These are phyloP conservation scores for Pseudopithomyces maydicus DNA, from an alignment of 2,329 filamentous ascomycete species.

Conservation along the genomic window DNA sequence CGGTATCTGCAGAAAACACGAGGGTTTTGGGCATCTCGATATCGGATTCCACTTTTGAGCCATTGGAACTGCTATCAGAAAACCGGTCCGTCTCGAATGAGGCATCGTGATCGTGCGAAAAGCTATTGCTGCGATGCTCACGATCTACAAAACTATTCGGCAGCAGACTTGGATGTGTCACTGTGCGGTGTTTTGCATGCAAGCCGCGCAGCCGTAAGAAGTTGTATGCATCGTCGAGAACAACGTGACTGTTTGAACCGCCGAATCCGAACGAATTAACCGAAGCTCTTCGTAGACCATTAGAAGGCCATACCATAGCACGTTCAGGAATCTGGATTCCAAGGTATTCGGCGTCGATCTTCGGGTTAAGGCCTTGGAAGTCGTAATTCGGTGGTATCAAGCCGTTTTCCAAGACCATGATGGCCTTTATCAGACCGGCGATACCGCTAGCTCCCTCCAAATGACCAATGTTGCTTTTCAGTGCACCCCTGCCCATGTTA, in stretches of 20 bases:
- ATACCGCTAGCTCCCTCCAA: constrained; percentile 45
- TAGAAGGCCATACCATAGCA: constrained; percentile 23
- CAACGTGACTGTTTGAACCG: constrained; percentile 24
- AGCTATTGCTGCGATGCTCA: background rate
- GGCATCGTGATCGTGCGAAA: background rate
- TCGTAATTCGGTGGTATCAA: constrained; percentile 32
- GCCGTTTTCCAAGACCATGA: constrained; percentile 43
- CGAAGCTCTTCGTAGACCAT: constrained; percentile 10
- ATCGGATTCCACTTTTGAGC: background rate
- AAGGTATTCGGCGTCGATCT: constrained; percentile 12
- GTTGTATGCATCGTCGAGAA: constrained; percentile 21
- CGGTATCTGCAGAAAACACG: background rate
- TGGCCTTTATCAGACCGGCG: constrained; percentile 41
- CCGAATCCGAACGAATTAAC: constrained; percentile 28
- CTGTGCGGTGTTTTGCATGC: constrained; percentile 1
- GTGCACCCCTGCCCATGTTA: constrained; percentile 5
- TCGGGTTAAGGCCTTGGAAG: constrained; percentile 10
- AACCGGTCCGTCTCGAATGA: too few relatives aligned
- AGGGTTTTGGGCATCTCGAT: background rate
- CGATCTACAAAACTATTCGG: background rate
- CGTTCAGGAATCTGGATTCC: constrained; percentile 12
- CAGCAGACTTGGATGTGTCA: background rate
- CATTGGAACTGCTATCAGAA: too few relatives aligned
- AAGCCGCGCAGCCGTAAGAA: constrained; percentile 1
- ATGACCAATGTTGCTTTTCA: constrained; percentile 49